These are phyloP conservation scores for Calonectria honghensis DNA, from an alignment of 2,329 filamentous ascomycete genomes.

Conservation along the genomic window DNA sequence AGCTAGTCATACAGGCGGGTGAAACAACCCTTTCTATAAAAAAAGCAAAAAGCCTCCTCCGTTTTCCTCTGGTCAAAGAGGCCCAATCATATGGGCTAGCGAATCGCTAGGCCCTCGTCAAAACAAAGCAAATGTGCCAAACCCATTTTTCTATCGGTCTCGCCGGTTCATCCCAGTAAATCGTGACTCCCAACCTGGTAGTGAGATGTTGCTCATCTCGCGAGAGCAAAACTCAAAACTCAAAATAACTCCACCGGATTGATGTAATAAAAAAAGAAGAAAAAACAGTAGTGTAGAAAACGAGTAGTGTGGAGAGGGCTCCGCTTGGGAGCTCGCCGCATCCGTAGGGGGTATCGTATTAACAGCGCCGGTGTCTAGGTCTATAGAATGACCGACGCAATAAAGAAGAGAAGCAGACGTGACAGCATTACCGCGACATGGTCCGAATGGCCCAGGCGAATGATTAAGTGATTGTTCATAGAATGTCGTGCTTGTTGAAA, in stretches of 20 bases:
- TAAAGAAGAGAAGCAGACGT: constrained; percentile 47
- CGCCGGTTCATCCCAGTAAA: constrained; percentile 20
- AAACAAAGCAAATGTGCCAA: constrained; percentile 18
- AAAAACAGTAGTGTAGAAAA: constrained; percentile 38
- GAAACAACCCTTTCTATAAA: constrained; percentile 4
- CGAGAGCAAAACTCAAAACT: constrained; percentile 23
- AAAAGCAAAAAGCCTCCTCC: constrained; percentile 17
- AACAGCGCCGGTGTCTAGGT: constrained; percentile 38
- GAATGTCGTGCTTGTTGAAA: constrained; percentile 71
- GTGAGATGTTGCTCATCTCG: constrained; percentile 18
- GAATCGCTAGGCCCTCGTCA: constrained; percentile 5
- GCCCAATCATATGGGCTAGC: constrained; percentile 8
- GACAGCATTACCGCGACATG: constrained; percentile 52
- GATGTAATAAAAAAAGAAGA: constrained; percentile 35
- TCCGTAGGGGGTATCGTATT: constrained; percentile 54
- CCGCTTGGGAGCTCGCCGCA: constrained; percentile 34
- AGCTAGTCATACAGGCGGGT: constrained; percentile 23
- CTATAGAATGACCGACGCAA: constrained; percentile 39
- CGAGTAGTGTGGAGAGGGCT: constrained; percentile 33
- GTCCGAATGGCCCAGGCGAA: constrained; percentile 22
- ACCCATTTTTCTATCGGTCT: constrained; percentile 25
- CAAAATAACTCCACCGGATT: constrained; percentile 13
- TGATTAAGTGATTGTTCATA: constrained; percentile 60
- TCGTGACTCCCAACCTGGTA: constrained; percentile 16
- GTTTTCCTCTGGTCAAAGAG: not conserved